Evolutionary conservation across 768 basidiomycete species (phyloP).

Genomic region (Sporobolomyces phaffii): DNA sequence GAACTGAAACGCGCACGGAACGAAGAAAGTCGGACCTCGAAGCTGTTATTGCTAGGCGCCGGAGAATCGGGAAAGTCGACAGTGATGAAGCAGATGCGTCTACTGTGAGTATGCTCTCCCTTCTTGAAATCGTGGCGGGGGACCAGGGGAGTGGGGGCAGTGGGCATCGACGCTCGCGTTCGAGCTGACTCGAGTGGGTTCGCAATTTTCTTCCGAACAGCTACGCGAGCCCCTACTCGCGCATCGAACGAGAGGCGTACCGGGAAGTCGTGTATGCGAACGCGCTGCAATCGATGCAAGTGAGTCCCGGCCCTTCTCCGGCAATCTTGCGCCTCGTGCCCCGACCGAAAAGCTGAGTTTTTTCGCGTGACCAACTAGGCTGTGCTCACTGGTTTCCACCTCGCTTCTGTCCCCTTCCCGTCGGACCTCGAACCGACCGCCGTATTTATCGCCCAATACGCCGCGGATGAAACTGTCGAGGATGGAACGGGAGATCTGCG

Average conservation of each 20-base stretch:
- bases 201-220: slow-evolving; percentile 42
- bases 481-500: neutral
- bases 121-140: too few relatives aligned
- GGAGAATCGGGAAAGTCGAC: slow-evolving; percentile 89
- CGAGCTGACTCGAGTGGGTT: neutral
- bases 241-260: slow-evolving; percentile 79
- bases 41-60: slow-evolving; percentile 89
- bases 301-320: slow-evolving; percentile 43
- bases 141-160: too few relatives aligned
- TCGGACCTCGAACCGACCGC: neutral
- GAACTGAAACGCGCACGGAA: slow-evolving; percentile 12
- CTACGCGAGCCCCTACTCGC: slow-evolving; percentile 55
- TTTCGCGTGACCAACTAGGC: too few relatives aligned
- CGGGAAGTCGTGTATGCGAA: slow-evolving; percentile 90
- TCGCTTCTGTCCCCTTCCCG: slow-evolving; percentile 3
- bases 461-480: slow-evolving; percentile 2
- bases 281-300: slow-evolving; percentile 87
- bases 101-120: slow-evolving; percentile 62
- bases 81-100: slow-evolving; percentile 82
- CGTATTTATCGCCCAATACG: slow-evolving; percentile 2
- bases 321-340: too few relatives aligned
- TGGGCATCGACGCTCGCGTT: too few relatives aligned
- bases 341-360: too few relatives aligned
- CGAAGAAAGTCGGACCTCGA: slow-evolving; percentile 16
- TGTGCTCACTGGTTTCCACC: slow-evolving; percentile 19